A percentile compares a stretch with the other conserved stretches of the same genome.
Conservation (phyloP, 2,329 filamentous ascomycete genomes). For the Coniochaeta pulveracea region DNA sequence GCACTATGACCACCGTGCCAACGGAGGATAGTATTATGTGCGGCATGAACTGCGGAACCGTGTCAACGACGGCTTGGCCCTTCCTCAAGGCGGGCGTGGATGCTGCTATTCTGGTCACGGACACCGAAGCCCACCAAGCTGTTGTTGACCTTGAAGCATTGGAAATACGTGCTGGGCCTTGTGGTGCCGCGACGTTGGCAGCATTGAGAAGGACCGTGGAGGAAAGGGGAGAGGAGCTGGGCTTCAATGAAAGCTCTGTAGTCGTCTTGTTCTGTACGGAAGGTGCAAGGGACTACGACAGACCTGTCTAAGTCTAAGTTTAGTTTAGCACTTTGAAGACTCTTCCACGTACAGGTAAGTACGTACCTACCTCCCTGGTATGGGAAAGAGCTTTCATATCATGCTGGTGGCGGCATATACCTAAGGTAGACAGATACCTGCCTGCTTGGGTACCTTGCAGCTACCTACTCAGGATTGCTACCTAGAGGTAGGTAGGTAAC, state of each 20-base stretch:
- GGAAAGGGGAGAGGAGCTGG: slow-evolving; percentile 3
- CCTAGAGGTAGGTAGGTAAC: too few relatives aligned
- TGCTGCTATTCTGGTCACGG: slow-evolving; percentile 47
- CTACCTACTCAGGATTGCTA: too few relatives aligned
- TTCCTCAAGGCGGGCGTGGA: slow-evolving; percentile 46
- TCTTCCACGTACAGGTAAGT: too few relatives aligned
- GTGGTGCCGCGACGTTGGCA: slow-evolving; percentile 11
- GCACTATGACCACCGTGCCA: slow-evolving; percentile 32
- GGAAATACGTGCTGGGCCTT: slow-evolving; percentile 10
- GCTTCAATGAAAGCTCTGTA: slow-evolving; percentile 7
- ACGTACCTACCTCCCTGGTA: too few relatives aligned
- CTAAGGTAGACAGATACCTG: too few relatives aligned
- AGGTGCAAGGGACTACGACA: slow-evolving; percentile 8
- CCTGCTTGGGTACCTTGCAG: too few relatives aligned
- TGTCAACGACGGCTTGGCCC: slow-evolving; percentile 55
- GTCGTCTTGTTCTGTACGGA: slow-evolving; percentile 12
- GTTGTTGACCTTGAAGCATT: slow-evolving; percentile 37
- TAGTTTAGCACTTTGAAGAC: too few relatives aligned
- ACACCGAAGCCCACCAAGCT: slow-evolving; percentile 49
- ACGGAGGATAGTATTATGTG: slow-evolving; percentile 60
- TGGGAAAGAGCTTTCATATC: too few relatives aligned
- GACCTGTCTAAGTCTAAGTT: too few relatives aligned
- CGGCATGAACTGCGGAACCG: slow-evolving; percentile 61
- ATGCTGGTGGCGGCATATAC: too few relatives aligned
- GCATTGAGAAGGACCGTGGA: slow-evolving; percentile 6